Percentiles rank a stretch among this genome's conserved stretches.
These are phyloP conservation scores for Yamadazyma paraphyllophila DNA, from an alignment of 805 yeast genomes.

Conservation along the genomic window DNA sequence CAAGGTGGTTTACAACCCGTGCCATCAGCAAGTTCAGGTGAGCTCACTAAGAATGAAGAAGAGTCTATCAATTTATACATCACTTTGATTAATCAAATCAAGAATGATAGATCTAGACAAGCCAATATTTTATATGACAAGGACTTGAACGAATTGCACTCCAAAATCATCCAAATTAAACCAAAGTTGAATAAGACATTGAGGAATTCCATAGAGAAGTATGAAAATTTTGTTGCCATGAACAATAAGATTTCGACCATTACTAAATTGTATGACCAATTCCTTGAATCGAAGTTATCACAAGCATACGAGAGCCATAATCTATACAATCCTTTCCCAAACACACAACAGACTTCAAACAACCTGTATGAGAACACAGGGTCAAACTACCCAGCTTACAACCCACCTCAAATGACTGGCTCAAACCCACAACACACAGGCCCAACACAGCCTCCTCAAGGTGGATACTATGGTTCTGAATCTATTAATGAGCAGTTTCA, in stretches of 20 bases:
- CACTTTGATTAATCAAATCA: slow-evolving; percentile 55
- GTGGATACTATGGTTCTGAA: too few relatives aligned
- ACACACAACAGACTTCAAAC: not conserved
- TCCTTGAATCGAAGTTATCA: slow-evolving; percentile 53
- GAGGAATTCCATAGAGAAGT: slow-evolving; percentile 54
- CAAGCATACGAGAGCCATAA: slow-evolving; percentile 36
- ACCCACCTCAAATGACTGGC: not conserved
- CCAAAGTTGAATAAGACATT: slow-evolving; percentile 68
- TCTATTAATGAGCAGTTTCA: too few relatives aligned
- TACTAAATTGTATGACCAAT: slow-evolving; percentile 70
- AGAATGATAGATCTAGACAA: slow-evolving; percentile 45
- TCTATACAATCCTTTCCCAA: slow-evolving; percentile 9
- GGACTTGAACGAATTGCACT: slow-evolving; percentile 55
- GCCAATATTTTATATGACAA: slow-evolving; percentile 42
- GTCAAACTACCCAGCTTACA: not conserved
- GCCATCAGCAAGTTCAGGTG: slow-evolving; percentile 18
- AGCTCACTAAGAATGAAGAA: slow-evolving; percentile 61
- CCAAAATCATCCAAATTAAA: slow-evolving; percentile 56
- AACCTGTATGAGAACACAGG: not conserved
- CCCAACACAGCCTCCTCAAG: not conserved
- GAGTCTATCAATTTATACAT: slow-evolving; percentile 68
- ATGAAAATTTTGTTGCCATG: slow-evolving; percentile 67
- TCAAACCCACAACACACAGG: not conserved
- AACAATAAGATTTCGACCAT: slow-evolving; percentile 77
- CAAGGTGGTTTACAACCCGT: not conserved